Conservation (phyloP, 345 rosid species). For the Schrenkiella parvula region DNA sequence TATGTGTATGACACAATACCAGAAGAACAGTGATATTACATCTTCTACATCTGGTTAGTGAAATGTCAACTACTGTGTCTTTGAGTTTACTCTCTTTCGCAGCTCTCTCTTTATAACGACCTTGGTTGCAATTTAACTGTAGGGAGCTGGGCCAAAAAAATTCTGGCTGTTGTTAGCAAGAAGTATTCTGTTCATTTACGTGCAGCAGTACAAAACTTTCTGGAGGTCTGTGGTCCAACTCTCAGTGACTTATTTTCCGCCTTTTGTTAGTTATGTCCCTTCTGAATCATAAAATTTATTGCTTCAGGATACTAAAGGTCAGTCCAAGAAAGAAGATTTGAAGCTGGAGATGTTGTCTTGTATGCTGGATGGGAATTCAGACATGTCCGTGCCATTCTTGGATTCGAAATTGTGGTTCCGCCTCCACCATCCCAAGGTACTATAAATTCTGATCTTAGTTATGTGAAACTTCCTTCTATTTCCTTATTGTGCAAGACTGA, state of each 20-base stretch:
- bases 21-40: slow-evolving; percentile 39
- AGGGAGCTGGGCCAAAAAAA: slow-evolving; percentile 76
- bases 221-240: slow-evolving; percentile 51
- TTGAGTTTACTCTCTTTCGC: not conserved
- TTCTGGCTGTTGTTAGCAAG: slow-evolving; percentile 54
- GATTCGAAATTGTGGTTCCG: slow-evolving; percentile 85
- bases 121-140: slow-evolving; percentile 10
- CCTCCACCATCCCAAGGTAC: slow-evolving; percentile 88
- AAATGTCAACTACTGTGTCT: not conserved
- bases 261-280: not conserved
- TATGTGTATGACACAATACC: slow-evolving; percentile 55
- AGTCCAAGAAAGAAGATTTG: slow-evolving; percentile 47
- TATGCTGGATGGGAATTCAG: slow-evolving; percentile 57
- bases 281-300: slow-evolving; percentile 12
- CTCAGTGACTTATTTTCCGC: not conserved
- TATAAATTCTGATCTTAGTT: not conserved
- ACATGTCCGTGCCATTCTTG: slow-evolving; percentile 39
- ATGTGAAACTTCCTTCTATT: not conserved
- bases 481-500: slow-evolving; percentile 5
- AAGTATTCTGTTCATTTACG: slow-evolving; percentile 68
- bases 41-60: slow-evolving; percentile 54
- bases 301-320: slow-evolving; percentile 46
- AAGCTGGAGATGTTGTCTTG: slow-evolving; percentile 50
- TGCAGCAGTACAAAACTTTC: slow-evolving; percentile 47
- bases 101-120: not conserved